These are phyloP conservation scores for Cyclotella distinguenda DNA, from an alignment of 108 stramenopile genomes.

Conservation along the genomic window DNA sequence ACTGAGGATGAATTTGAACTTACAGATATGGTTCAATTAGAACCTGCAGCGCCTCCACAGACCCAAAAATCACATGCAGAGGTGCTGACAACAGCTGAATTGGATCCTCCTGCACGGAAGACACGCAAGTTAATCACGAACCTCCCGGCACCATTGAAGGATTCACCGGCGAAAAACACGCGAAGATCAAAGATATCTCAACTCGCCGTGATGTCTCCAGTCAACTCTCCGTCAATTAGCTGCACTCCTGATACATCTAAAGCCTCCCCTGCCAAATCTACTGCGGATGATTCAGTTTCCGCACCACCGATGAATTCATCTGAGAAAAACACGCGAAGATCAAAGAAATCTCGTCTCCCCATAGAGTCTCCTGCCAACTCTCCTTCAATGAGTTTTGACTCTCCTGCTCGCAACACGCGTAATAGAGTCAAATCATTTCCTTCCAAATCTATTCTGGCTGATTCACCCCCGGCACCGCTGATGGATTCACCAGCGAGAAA, in stretches of 20 bases:
- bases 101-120: constrained; percentile 68
- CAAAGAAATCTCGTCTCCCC: constrained; percentile 5
- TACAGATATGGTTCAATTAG: no score
- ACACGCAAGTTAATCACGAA: constrained; percentile 53
- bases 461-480: background rate
- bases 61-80: no score
- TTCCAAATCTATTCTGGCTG: constrained; percentile 8
- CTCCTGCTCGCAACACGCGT: constrained; percentile 28
- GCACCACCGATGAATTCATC: background rate
- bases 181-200: background rate
- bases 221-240: no score
- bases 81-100: no score
- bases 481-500: constrained; percentile 39
- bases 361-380: constrained; percentile 6
- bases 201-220: background rate
- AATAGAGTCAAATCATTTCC: constrained; percentile 16
- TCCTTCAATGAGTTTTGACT: constrained; percentile 22
- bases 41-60: background rate
- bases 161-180: background rate
- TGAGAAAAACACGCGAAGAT: background rate
- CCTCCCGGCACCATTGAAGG: background rate
- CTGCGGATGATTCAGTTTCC: background rate
- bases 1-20: background rate
- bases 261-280: background rate
- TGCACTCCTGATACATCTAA: background rate